phyloP scores from a whole-genome alignment of 371 early-diverging fungal species.

The Rhizomucor pusillus region DNA sequence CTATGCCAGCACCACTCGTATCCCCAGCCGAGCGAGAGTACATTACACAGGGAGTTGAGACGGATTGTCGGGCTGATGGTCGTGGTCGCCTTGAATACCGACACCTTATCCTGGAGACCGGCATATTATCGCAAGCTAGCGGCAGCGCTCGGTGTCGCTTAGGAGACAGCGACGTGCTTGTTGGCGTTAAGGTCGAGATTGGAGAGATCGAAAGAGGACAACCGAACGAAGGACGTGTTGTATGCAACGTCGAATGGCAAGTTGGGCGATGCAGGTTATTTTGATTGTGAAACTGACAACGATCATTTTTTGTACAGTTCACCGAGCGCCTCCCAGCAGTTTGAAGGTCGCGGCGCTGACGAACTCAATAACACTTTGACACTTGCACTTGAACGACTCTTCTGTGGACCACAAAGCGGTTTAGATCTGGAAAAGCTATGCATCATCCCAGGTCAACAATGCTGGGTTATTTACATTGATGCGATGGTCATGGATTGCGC shows the following conservation, averaged over 20 bases:
- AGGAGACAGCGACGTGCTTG: conserved; percentile 85
- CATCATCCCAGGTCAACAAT: conserved; percentile 85
- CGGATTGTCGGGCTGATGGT: conserved; percentile 86
- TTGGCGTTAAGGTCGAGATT: conserved; percentile 91
- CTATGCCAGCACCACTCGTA: conserved; percentile 48
- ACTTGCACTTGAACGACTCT: conserved; percentile 74
- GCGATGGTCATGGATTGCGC: conserved; percentile 88
- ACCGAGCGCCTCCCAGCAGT: conserved; percentile 79
- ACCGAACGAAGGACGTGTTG: conserved; percentile 63
- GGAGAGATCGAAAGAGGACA: conserved; percentile 63
- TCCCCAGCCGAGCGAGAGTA: conserved; percentile 83
- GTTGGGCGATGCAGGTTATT: neutral
- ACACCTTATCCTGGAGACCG: conserved; percentile 73
- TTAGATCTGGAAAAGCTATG: conserved; percentile 81
- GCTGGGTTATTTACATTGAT: conserved; percentile 91
- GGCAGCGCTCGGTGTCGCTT: conserved; percentile 82
- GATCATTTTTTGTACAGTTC: conserved; percentile 36
- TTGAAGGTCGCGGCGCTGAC: conserved; percentile 79
- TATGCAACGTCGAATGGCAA: conserved; percentile 87
- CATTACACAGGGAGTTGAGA: conserved; percentile 80
- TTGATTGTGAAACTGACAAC: neutral
- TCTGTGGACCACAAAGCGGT: conserved; percentile 81
- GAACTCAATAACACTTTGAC: conserved; percentile 81
- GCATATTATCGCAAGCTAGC: conserved; percentile 83
- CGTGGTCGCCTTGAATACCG: conserved; percentile 78